Evolutionary conservation across 768 basidiomycete genomes (phyloP).

Genomic region (Jaapia argillacea): DNA sequence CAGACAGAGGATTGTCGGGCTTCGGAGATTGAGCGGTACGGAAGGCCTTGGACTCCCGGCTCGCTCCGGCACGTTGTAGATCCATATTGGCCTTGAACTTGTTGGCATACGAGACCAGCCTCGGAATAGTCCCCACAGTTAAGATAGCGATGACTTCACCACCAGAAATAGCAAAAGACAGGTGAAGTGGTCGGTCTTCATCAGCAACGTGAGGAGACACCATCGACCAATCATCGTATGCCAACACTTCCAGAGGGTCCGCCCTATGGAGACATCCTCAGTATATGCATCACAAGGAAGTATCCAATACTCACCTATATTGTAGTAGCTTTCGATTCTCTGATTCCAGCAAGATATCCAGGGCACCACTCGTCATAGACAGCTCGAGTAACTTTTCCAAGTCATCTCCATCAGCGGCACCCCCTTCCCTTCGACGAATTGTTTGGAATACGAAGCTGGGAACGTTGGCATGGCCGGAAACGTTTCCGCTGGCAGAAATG

Average conservation of each 20-base stretch:
- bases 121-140: conserved; percentile 70
- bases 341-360: conserved; percentile 60
- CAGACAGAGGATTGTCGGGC: conserved; percentile 72
- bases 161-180: conserved; percentile 71
- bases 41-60: conserved; percentile 71
- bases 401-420: conserved; percentile 15
- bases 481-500: conserved; percentile 52
- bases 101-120: conserved; percentile 60
- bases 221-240: conserved; percentile 76
- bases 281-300: background rate
- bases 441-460: conserved; percentile 73
- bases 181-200: conserved; percentile 44
- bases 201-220: conserved; percentile 28
- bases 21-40: conserved; percentile 59
- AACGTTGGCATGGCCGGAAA: conserved; percentile 59
- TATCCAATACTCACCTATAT: conserved; percentile 49
- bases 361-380: conserved; percentile 60
- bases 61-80: conserved; percentile 65
- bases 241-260: conserved; percentile 64
- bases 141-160: conserved; percentile 56
- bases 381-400: conserved; percentile 58
- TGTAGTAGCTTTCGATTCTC: conserved; percentile 67
- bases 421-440: conserved; percentile 42
- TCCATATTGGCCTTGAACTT: conserved; percentile 70
- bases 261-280: conserved; percentile 33